A percentile compares a stretch with the other conserved stretches of the same genome.
phyloP scores from a whole-genome alignment of 192 early-diverging fungal species.

The Dimargaris cristalligena region DNA sequence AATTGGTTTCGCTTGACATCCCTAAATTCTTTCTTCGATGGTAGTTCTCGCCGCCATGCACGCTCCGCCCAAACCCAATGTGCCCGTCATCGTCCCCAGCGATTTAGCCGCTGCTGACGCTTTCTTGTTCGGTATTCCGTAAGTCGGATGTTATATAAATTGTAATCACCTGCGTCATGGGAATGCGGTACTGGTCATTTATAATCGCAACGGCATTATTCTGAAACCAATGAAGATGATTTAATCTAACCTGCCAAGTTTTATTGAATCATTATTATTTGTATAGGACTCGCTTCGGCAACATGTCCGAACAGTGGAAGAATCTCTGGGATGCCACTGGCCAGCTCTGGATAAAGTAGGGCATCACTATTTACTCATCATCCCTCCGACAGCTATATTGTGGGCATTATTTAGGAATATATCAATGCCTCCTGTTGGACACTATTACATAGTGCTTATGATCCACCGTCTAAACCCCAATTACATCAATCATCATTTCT shows the following conservation, averaged over 20 bases:
- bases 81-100: slow-evolving; percentile 34
- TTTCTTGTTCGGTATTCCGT: slow-evolving; percentile 47
- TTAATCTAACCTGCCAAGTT: neutral
- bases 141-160: neutral
- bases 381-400: too few relatives aligned
- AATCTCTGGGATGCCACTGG: slow-evolving; percentile 49
- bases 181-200: too few relatives aligned
- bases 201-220: neutral
- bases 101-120: slow-evolving; percentile 46
- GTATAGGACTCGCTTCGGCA: slow-evolving; percentile 41
- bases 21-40: neutral
- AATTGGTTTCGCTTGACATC: neutral
- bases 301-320: slow-evolving; percentile 56
- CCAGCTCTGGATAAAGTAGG: slow-evolving; percentile 23
- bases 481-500: neutral
- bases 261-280: neutral
- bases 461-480: neutral
- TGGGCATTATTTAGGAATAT: neutral
- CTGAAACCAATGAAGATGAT: neutral
- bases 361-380: too few relatives aligned
- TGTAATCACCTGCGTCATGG: neutral
- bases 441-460: neutral
- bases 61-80: slow-evolving; percentile 31
- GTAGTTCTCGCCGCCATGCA: slow-evolving; percentile 44
- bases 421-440: neutral